A percentile compares a stretch with the other conserved stretches of the same genome.
Evolutionary conservation across 83 land plant species (phyloP).

Genomic region (Isoetes engelmannii): DNA sequence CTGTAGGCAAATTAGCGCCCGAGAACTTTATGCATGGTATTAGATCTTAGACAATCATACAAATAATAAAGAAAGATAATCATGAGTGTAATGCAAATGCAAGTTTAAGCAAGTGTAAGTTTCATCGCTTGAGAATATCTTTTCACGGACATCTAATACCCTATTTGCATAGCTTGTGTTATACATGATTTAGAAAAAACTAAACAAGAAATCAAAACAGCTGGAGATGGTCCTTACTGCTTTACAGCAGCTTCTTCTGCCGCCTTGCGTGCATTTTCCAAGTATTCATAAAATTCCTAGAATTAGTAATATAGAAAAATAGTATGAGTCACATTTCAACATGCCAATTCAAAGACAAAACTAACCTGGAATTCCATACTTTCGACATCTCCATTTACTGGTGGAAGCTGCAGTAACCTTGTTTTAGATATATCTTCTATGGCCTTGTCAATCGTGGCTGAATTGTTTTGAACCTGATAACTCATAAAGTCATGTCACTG

Average conservation of each 20-base stretch:
- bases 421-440: constrained; percentile 24
- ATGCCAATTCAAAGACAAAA: background rate
- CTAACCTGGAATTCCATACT: constrained; percentile 29
- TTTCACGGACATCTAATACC: too few relatives aligned
- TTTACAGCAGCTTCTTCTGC: constrained; percentile 20
- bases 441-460: constrained; percentile 32
- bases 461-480: constrained; percentile 35
- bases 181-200: too few relatives aligned
- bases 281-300: constrained; percentile 30
- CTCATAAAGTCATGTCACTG: too few relatives aligned
- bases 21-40: too few relatives aligned
- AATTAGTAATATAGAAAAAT: background rate
- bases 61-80: too few relatives aligned
- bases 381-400: constrained; percentile 20
- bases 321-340: background rate
- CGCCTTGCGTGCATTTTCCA: constrained; percentile 22
- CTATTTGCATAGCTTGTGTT: too few relatives aligned
- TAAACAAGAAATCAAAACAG: too few relatives aligned
- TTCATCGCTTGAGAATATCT: too few relatives aligned
- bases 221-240: constrained; percentile 27
- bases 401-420: constrained; percentile 17
- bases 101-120: too few relatives aligned
- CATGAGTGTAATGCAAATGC: too few relatives aligned
- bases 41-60: too few relatives aligned
- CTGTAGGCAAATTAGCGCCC: too few relatives aligned